Base-by-base conservation (phyloP, 345 rosid genomes). In the Acer saccharum region DNA sequence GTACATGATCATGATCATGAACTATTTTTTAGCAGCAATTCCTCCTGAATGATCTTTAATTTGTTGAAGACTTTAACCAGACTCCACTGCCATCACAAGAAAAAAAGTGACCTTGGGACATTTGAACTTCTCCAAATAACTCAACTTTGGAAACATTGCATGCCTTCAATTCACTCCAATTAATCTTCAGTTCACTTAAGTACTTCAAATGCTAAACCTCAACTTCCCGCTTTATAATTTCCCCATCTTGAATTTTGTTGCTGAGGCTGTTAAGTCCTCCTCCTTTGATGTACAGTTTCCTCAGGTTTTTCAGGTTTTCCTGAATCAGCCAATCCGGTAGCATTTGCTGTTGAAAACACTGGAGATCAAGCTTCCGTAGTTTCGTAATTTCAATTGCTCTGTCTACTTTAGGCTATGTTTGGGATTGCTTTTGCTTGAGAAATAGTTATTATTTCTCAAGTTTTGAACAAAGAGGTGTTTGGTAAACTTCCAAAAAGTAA, bases 81-180 rank as follows among this genome's bases (percentile, higher is more conserved):
- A 80, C 74, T 77, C 87, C 87, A 54, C 7, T 64, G 1, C 72
- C 85, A 39, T 85, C 84, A 60, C 80, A 80, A 11, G 90, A 87
- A 74, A 84, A 75, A 79, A 64, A 57, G 83, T 62, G 74, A 84
- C 77, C 14, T 74, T 74, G 0, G 81, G 87, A 61, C 90, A 83
- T 48, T 72, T 66, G 23, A 78, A 75, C 20, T 74, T 88, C 79
- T 88, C 86, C 86, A 86, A 60, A 60, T 84, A 86, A 6, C 35
- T 17, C 84, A 86, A 76, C 0, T 57, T 10, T 1, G 86, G 86
- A 57, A 86, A 84, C 2, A 35, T 43, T 52, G n/a, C n/a, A n/a
- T n/a, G 71, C 27, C 23, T 4, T 62, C 68, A 82, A 7, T 27
- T 57, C 78, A 65, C 17, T 46, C 82, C 84, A 86, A 18, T 77